Evolutionary conservation across 2,329 filamentous ascomycete genomes (phyloP).

Genomic region (Neofusicoccum cordaticola): DNA sequence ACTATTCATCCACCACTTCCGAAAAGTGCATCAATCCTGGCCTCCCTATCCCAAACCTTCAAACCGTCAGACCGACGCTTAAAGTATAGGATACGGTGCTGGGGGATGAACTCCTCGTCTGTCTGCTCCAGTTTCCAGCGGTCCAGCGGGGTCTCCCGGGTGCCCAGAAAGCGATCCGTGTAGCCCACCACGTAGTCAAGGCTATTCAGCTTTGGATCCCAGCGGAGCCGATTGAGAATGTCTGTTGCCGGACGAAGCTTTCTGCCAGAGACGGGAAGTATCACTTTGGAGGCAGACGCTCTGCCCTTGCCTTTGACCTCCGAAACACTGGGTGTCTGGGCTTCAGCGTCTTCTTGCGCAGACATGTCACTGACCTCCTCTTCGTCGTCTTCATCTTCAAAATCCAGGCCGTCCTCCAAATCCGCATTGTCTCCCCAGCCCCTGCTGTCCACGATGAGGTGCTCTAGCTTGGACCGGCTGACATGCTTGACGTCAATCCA

Average conservation of each 20-base stretch:
- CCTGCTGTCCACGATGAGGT: constrained; percentile 44
- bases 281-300: background rate
- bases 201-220: constrained; percentile 31
- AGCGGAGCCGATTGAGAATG: constrained; percentile 43
- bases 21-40: constrained; percentile 46
- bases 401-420: constrained; percentile 43
- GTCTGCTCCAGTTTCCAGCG: constrained; percentile 48
- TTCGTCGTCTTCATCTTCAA: constrained; percentile 28
- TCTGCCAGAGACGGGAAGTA: background rate
- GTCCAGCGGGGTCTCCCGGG: constrained; percentile 42
- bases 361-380: background rate
- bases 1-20: background rate
- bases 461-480: constrained; percentile 34
- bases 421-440: constrained; percentile 35
- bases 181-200: constrained; percentile 47
- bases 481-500: constrained; percentile 36
- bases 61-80: constrained; percentile 30
- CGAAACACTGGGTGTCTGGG: background rate
- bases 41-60: constrained; percentile 51
- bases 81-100: constrained; percentile 41
- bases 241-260: constrained; percentile 27
- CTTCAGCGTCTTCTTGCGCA: background rate
- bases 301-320: constrained; percentile 18
- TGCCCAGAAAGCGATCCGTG: constrained; percentile 46
- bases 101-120: constrained; percentile 51